These are phyloP conservation scores for Penicillium sp. DNA, from an alignment of 2,329 filamentous ascomycete genomes.

Conservation along the genomic window DNA sequence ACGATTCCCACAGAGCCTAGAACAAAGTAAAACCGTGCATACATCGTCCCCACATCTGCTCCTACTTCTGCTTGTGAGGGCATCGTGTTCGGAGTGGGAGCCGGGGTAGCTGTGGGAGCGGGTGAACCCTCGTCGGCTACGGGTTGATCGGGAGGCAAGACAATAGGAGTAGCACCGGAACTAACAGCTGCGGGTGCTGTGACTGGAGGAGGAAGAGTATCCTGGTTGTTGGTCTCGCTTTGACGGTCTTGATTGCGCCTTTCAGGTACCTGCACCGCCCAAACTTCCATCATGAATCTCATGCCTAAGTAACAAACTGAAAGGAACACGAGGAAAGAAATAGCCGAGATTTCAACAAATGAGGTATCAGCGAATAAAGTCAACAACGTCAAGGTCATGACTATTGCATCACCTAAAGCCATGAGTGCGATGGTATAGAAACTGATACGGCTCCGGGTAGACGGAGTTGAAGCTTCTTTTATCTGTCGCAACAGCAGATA, in stretches of 20 bases:
- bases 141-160: conserved; percentile 59
- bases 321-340: conserved; percentile 57
- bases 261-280: conserved; percentile 55
- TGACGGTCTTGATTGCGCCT: conserved; percentile 33
- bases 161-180: conserved; percentile 52
- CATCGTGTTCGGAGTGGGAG: conserved; percentile 18
- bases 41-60: conserved; percentile 55
- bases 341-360: conserved; percentile 53
- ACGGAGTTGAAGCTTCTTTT: conserved; percentile 62
- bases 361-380: conserved; percentile 54
- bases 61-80: conserved; percentile 33
- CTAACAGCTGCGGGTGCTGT: conserved; percentile 43
- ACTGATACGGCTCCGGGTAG: conserved; percentile 60
- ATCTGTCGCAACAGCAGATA: conserved; percentile 58
- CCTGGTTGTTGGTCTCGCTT: conserved; percentile 27
- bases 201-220: conserved; percentile 48
- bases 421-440: conserved; percentile 62
- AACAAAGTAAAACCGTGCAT: conserved; percentile 59
- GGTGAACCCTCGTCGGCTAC: conserved; percentile 33
- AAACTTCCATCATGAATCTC: conserved; percentile 65
- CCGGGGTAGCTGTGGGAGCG: conserved; percentile 23
- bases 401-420: conserved; percentile 58
- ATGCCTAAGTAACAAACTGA: conserved; percentile 61
- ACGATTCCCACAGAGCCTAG: conserved; percentile 56
- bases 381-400: conserved; percentile 53